Conservation (phyloP, 73 alveolate genomes). For the Paramecium biaurelia region DNA sequence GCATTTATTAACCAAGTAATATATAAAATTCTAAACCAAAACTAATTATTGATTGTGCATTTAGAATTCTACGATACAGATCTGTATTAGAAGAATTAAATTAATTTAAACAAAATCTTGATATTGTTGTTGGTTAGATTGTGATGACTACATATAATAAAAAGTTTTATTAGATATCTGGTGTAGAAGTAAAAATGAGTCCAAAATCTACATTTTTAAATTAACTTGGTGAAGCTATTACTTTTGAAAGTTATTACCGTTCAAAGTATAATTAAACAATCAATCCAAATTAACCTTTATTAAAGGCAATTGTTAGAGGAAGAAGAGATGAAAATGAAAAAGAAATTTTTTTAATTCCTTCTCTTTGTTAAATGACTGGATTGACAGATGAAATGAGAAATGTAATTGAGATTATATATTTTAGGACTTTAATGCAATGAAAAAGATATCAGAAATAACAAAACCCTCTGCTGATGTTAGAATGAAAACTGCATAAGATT, state of each 20-base stretch:
- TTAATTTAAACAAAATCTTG: neutral
- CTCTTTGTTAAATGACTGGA: slow-evolving; percentile 67
- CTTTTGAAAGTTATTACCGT: neutral
- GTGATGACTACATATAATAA: slow-evolving; percentile 59
- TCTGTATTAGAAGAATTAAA: neutral
- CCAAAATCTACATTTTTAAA: neutral
- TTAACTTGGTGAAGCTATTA: neutral
- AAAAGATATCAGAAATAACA: slow-evolving; percentile 84
- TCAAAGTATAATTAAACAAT: neutral
- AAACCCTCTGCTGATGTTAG: slow-evolving; percentile 81
- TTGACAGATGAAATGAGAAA: slow-evolving; percentile 89
- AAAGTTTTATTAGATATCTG: slow-evolving; percentile 42
- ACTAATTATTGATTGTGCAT: neutral
- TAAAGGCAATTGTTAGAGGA: neutral
- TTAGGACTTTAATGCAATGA: slow-evolving; percentile 82
- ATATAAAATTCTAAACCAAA: neutral
- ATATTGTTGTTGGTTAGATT: neutral
- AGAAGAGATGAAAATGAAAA: neutral
- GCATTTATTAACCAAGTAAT: neutral
- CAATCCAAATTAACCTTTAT: neutral
- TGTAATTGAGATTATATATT: neutral
- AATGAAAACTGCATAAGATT: slow-evolving; percentile 80
- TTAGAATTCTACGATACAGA: neutral
- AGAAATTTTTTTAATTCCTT: neutral
- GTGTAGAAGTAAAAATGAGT: neutral